phyloP scores from a whole-genome alignment of 257 asterid species.

The Scutellaria galericulata region DNA sequence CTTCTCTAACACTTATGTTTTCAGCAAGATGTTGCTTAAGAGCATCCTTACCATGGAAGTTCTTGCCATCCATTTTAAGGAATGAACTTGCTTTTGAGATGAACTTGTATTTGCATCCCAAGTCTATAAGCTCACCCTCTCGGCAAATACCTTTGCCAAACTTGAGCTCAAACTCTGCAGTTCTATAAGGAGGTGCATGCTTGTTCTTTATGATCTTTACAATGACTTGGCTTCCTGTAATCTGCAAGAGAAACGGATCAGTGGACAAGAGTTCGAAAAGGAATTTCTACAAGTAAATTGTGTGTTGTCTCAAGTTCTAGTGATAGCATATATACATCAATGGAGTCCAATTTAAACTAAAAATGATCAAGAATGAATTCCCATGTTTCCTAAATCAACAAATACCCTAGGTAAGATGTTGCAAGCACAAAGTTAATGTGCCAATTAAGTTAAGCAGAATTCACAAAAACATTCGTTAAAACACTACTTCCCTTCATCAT shows the following conservation, averaged over 20 bases:
- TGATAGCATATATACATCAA: too few species aligned
- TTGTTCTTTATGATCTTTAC: slow-evolving; percentile 94
- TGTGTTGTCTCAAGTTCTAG: too few species aligned
- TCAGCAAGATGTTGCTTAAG: slow-evolving; percentile 51
- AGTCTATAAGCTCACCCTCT: slow-evolving; percentile 74
- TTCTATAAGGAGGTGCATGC: slow-evolving; percentile 88
- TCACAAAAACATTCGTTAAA: too few species aligned
- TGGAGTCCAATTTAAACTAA: too few species aligned
- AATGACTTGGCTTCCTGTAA: slow-evolving; percentile 72
- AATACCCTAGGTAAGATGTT: too few species aligned
- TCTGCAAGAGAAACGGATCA: slow-evolving; percentile 45
- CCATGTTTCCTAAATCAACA: too few species aligned
- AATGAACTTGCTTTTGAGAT: slow-evolving; percentile 44
- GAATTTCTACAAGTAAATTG: neutral
- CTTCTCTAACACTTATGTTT: slow-evolving; percentile 48
- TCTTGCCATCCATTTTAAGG: slow-evolving; percentile 44
- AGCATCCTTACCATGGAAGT: slow-evolving; percentile 64
- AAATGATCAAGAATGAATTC: too few species aligned
- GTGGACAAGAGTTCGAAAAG: neutral
- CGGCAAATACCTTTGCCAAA: slow-evolving; percentile 83
- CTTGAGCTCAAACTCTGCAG: slow-evolving; percentile 81
- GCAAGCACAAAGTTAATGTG: too few species aligned
- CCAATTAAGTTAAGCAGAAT: too few species aligned
- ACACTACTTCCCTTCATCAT: too few species aligned
- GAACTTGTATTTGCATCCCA: slow-evolving; percentile 76